These are phyloP conservation scores for Trichoderma sp. DNA, from an alignment of 2,329 filamentous ascomycete genomes.

Conservation along the genomic window DNA sequence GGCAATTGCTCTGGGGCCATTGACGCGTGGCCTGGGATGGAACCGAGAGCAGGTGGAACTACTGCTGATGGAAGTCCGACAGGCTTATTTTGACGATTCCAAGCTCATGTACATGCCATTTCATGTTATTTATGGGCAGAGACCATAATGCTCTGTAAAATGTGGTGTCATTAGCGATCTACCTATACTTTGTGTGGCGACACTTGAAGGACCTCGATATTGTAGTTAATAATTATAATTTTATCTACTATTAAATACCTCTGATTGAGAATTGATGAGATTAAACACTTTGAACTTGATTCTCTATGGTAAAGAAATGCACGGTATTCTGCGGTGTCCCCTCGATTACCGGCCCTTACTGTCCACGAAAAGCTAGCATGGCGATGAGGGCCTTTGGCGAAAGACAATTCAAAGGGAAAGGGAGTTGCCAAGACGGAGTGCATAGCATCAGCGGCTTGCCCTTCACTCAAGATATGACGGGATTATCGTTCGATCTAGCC, in stretches of 20 bases:
- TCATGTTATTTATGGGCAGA: conserved; percentile 59
- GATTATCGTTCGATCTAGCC: background rate
- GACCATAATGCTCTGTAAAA: conserved; percentile 41
- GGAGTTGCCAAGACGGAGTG: background rate
- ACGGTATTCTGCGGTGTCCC: background rate
- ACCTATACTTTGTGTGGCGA: background rate
- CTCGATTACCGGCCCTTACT: background rate
- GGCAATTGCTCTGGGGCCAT: conserved; percentile 56
- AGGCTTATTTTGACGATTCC: conserved; percentile 51
- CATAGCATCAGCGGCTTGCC: too few relatives aligned
- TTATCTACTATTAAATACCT: background rate
- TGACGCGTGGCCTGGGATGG: conserved; percentile 56
- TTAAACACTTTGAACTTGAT: background rate
- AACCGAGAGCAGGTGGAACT: conserved; percentile 52
- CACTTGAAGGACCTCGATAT: background rate
- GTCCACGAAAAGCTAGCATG: background rate
- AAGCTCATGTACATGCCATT: conserved; percentile 59
- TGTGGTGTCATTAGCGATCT: background rate
- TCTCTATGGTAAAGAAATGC: background rate
- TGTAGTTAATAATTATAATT: background rate
- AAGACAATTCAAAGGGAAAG: background rate
- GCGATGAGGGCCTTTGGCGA: background rate
- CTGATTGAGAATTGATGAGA: background rate
- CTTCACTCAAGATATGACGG: background rate
- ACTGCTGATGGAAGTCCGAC: conserved; percentile 53